phyloP scores from a whole-genome alignment of 2,329 filamentous ascomycete genomes.

The Alternaria sp. region DNA sequence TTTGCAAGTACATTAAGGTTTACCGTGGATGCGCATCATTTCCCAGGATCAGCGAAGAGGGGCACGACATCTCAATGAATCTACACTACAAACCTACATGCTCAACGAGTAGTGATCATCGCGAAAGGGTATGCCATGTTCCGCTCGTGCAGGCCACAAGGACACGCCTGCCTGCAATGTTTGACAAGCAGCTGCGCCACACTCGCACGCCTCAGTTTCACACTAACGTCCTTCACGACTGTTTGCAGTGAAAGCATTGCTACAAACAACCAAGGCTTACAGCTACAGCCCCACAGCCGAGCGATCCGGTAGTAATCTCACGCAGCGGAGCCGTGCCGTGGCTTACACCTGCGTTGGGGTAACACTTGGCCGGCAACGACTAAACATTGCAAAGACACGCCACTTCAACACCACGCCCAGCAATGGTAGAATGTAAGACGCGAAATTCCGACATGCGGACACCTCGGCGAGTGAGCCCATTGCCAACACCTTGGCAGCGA shows the following conservation, averaged over 20 bases:
- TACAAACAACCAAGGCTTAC: constrained; percentile 1
- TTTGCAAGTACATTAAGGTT: background rate
- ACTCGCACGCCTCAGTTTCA: constrained; percentile 16
- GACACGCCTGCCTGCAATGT: constrained; percentile 4
- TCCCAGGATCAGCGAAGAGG: background rate
- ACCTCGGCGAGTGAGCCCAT: background rate
- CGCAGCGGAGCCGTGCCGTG: constrained; percentile 1
- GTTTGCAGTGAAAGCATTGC: constrained; percentile 1
- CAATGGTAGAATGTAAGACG: background rate
- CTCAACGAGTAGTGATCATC: background rate
- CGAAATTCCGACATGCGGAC: background rate
- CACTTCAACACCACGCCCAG: constrained; percentile 2
- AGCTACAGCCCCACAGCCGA: background rate
- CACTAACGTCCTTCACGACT: background rate
- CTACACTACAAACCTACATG: background rate
- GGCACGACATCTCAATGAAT: background rate
- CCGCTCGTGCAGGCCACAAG: background rate
- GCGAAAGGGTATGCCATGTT: background rate
- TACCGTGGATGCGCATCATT: background rate
- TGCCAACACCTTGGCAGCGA: constrained; percentile 6
- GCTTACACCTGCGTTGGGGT: background rate
- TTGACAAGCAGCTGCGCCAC: constrained; percentile 16
- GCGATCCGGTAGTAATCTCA: background rate
- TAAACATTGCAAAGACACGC: background rate
- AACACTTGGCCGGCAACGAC: background rate